phyloP scores from a whole-genome alignment of 2,329 filamentous ascomycete species.

The Aureobasidium sp. region DNA sequence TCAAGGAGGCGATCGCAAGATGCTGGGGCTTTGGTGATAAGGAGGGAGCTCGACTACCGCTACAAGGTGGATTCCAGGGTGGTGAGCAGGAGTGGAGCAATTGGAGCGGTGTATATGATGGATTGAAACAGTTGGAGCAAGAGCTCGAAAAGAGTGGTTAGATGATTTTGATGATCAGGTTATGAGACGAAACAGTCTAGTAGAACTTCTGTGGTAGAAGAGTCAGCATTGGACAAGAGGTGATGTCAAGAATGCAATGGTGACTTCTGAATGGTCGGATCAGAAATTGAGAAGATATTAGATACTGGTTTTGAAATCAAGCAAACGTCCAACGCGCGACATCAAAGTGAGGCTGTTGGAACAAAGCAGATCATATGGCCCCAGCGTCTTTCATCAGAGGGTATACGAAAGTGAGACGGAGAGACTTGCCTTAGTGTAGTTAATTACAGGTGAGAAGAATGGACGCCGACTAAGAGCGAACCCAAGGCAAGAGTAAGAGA shows the following conservation, averaged over 20 bases:
- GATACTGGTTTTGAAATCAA: conserved; percentile 18
- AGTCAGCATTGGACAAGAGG: neutral
- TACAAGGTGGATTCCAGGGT: conserved; percentile 52
- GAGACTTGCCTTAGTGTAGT: neutral
- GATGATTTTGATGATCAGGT: neutral
- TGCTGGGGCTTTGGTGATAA: conserved; percentile 53
- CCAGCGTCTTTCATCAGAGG: conserved; percentile 19
- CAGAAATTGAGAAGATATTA: conserved; percentile 19
- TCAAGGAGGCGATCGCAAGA: conserved; percentile 57
- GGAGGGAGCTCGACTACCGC: conserved; percentile 54
- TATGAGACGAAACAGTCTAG: neutral
- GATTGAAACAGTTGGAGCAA: conserved; percentile 40
- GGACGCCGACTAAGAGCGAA: too few relatives aligned
- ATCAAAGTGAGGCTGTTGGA: conserved; percentile 10
- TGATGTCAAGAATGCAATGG: neutral
- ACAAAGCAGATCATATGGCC: conserved; percentile 19
- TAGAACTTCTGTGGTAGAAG: neutral
- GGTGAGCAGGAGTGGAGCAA: conserved; percentile 52
- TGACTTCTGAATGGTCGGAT: neutral
- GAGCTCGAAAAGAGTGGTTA: conserved; percentile 11
- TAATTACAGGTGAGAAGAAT: too few relatives aligned
- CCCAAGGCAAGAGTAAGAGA: neutral
- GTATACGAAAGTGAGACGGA: neutral
- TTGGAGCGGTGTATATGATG: conserved; percentile 42
- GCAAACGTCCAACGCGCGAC: conserved; percentile 15